Evolutionary conservation across 2,329 filamentous ascomycete genomes (phyloP).

Genomic region (Paracoccidioides brasiliensis): DNA sequence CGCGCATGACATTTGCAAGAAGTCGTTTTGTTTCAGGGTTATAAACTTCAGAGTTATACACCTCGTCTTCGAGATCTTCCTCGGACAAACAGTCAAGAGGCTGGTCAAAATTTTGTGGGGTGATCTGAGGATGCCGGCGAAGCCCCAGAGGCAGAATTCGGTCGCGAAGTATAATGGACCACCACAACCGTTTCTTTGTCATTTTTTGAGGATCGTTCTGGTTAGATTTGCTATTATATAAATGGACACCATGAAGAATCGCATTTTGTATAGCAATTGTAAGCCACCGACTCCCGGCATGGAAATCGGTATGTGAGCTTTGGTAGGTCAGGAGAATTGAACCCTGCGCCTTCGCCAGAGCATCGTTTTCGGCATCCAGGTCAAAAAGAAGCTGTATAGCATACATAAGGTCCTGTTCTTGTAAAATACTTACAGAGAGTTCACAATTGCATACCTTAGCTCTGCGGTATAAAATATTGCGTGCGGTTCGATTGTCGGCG

Average conservation of each 20-base stretch:
- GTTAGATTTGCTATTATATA: conserved; percentile 34
- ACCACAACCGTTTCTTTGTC: conserved; percentile 41
- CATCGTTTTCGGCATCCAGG: conserved; percentile 16
- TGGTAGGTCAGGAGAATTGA: conserved; percentile 25
- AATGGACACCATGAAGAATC: conserved; percentile 34
- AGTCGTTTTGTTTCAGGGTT: conserved; percentile 33
- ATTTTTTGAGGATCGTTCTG: conserved; percentile 22
- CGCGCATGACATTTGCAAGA: conserved; percentile 34
- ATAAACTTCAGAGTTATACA: conserved; percentile 35
- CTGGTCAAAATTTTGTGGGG: conserved; percentile 35
- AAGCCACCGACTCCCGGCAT: conserved; percentile 32
- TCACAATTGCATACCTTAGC: conserved; percentile 23
- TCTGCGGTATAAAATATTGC: conserved; percentile 34
- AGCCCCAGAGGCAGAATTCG: conserved; percentile 38
- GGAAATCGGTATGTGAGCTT: conserved; percentile 23
- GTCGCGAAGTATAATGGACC: conserved; percentile 43
- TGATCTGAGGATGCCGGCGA: conserved; percentile 40
- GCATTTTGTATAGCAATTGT: conserved; percentile 39
- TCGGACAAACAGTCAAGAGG: conserved; percentile 27
- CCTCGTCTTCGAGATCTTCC: conserved; percentile 36
- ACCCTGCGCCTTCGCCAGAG: conserved; percentile 20
- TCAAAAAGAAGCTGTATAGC: conserved; percentile 19
- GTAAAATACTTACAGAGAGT: background rate
- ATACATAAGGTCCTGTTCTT: background rate
- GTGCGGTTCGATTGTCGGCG: conserved; percentile 31